These are phyloP conservation scores for Cupressus sempervirens DNA, from an alignment of 75 land plant species.

Conservation along the genomic window DNA sequence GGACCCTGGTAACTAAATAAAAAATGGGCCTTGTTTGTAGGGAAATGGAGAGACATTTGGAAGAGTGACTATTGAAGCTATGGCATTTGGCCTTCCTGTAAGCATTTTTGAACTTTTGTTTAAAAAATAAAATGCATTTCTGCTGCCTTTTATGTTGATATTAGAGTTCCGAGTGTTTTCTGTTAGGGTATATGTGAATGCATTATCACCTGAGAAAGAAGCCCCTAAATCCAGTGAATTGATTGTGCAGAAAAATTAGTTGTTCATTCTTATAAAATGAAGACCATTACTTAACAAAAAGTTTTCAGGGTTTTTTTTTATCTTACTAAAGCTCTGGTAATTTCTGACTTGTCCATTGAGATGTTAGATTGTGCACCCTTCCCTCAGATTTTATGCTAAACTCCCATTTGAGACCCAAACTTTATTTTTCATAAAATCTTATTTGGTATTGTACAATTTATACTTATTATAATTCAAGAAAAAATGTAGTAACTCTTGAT, in stretches of 20 bases:
- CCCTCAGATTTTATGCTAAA: neutral
- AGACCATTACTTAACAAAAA: neutral
- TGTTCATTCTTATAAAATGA: neutral
- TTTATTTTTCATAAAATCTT: neutral
- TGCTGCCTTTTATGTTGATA: neutral
- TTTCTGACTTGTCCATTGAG: neutral
- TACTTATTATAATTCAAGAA: neutral
- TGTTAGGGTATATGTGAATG: neutral
- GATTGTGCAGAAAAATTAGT: neutral
- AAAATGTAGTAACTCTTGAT: neutral
- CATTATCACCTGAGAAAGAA: neutral
- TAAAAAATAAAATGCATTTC: slow-evolving; percentile 4
- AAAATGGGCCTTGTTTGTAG: slow-evolving; percentile 29
- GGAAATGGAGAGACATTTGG: slow-evolving; percentile 99
- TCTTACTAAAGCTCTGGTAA: neutral
- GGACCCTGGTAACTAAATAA: neutral
- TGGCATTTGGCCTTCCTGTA: slow-evolving; percentile 99
- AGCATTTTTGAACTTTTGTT: neutral
- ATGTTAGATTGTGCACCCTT: neutral
- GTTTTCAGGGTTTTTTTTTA: neutral
- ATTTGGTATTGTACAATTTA: neutral
- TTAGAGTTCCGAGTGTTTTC: neutral
- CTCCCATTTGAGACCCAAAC: neutral
- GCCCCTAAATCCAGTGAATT: no score
- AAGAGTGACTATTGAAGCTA: slow-evolving; percentile 96